Conservation (phyloP, 495 filamentous ascomycete genomes). For the Penicillium alfredii region DNA sequence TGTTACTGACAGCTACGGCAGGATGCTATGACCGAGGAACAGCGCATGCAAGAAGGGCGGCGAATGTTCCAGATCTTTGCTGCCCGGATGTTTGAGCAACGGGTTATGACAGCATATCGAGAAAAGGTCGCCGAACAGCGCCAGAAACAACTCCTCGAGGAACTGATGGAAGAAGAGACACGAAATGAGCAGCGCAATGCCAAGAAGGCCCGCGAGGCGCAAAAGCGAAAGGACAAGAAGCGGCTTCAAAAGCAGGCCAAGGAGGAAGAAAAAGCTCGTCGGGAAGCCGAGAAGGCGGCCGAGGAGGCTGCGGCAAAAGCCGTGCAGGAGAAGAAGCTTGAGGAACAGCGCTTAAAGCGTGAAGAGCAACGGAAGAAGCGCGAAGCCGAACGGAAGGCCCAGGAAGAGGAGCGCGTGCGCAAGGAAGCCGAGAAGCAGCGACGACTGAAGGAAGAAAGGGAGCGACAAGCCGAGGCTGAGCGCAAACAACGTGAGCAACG, state of each 20-base stretch:
- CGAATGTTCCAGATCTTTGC: constrained; percentile 99
- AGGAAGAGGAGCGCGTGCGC: constrained; percentile 75
- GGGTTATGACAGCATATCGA: constrained; percentile 92
- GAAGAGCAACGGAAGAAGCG: constrained; percentile 90
- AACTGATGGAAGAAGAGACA: constrained; percentile 77
- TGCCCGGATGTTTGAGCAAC: constrained; percentile 97
- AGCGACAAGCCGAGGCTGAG: constrained; percentile 69
- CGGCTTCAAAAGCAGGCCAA: constrained; percentile 76
- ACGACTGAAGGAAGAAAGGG: constrained; percentile 73
- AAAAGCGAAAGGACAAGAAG: constrained; percentile 88
- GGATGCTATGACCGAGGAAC: constrained; percentile 96
- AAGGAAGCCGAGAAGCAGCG: constrained; percentile 76
- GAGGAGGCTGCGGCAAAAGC: constrained; percentile 74
- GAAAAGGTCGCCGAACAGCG: constrained; percentile 94
- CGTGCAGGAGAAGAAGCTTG: constrained; percentile 70
- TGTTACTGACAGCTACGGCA: constrained; percentile 39
- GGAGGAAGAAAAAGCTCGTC: constrained; percentile 81
- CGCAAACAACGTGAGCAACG: constrained; percentile 69
- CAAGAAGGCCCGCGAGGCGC: constrained; percentile 88
- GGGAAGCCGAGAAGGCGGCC: constrained; percentile 85
- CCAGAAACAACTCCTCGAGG: constrained; percentile 84
- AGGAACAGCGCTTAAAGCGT: constrained; percentile 70
- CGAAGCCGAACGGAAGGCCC: constrained; percentile 85
- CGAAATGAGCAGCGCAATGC: constrained; percentile 72
- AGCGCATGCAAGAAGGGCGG: constrained; percentile 97